Evolutionary conservation across 192 early-diverging fungal genomes (phyloP).

Genomic region (Linnemannia exigua): DNA sequence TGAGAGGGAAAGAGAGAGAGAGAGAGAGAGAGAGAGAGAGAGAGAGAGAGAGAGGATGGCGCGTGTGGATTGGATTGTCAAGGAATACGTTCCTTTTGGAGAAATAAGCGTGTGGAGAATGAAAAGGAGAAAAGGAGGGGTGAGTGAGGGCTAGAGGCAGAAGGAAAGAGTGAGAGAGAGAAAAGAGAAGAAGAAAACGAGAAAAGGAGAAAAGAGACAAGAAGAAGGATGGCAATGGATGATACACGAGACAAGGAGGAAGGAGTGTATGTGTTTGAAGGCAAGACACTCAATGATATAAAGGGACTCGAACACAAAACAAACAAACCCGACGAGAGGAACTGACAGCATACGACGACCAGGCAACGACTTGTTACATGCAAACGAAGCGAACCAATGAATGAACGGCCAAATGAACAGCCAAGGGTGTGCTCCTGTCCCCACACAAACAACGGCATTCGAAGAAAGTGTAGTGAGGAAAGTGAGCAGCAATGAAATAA

Average conservation of each 20-base stretch:
- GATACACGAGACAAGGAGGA: not conserved
- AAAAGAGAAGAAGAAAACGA: not conserved
- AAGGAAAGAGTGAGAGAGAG: not conserved
- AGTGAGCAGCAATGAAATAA: not conserved
- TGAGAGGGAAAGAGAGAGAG: not conserved
- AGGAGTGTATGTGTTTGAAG: not conserved
- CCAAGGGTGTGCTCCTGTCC: not conserved
- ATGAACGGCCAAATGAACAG: not conserved
- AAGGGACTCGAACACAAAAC: not conserved
- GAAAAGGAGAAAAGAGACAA: not conserved
- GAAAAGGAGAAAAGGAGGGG: not conserved
- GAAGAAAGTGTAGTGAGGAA: not conserved
- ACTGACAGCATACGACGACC: not conserved
- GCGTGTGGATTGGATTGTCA: not conserved
- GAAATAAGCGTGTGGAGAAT: not conserved
- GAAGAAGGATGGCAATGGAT: not conserved
- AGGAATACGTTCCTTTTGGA: not conserved
- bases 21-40: not conserved
- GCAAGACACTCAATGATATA: not conserved
- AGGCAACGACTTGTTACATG: not conserved
- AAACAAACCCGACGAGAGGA: not conserved
- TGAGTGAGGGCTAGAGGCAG: not conserved
- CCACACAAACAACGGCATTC: not conserved
- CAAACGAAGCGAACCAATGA: not conserved
- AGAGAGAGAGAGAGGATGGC: not conserved